phyloP scores from a whole-genome alignment of 2,329 filamentous ascomycete species.

The Colletotrichum cuscutae region DNA sequence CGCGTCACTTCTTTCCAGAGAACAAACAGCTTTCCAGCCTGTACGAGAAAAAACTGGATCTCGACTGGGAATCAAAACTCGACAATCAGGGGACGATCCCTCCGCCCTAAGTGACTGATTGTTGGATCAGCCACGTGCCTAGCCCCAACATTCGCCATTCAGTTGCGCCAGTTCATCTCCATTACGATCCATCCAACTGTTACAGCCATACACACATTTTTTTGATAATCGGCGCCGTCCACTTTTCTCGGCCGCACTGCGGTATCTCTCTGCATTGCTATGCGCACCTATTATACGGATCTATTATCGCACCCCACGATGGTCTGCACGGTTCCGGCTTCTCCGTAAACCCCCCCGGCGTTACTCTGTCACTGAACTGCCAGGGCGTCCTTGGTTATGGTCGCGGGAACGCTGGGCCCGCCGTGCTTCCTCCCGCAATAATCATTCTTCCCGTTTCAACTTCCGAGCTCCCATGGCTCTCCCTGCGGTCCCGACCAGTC shows the following conservation, averaged over 20 bases:
- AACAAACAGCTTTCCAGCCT: neutral
- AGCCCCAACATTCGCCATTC: neutral
- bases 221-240: constrained; percentile 1
- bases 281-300: neutral
- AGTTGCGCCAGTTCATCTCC: neutral
- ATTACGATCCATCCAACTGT: neutral
- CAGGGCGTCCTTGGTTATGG: neutral
- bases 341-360: neutral
- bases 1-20: neutral
- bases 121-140: neutral
- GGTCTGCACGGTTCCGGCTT: constrained; percentile 3
- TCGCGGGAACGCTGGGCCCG: constrained; percentile 7
- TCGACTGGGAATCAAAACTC: neutral
- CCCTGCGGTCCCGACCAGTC: neutral
- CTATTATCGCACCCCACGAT: neutral
- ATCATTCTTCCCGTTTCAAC: constrained; percentile 22
- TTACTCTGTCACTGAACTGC: neutral
- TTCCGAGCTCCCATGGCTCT: constrained; percentile 1
- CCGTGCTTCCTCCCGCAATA: neutral
- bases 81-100: neutral
- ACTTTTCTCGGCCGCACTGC: constrained; percentile 32
- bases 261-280: constrained; percentile 22
- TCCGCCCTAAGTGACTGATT: neutral
- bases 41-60: neutral
- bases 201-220: neutral